Evolutionary conservation across 306 rosid species (phyloP).

Genomic region (Prunus salicina): DNA sequence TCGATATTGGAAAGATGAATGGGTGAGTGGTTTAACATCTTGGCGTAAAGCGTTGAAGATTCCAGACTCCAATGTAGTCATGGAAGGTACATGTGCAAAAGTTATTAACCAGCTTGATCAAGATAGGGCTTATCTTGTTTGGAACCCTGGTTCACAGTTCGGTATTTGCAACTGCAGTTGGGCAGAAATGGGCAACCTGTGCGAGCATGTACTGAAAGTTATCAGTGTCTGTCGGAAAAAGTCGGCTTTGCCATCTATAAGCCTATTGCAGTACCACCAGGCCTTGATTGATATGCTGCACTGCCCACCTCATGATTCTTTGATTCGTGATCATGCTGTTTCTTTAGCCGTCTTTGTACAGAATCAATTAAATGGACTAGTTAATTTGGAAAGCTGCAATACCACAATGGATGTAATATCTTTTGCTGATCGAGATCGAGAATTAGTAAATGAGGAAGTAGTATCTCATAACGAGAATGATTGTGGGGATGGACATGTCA

Average conservation of each 20-base stretch:
- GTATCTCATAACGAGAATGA: constrained; percentile 24
- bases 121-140: constrained; percentile 52
- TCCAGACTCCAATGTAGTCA: constrained; percentile 54
- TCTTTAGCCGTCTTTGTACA: constrained; percentile 72
- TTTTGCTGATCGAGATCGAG: constrained; percentile 13
- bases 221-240: constrained; percentile 39
- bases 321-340: constrained; percentile 75
- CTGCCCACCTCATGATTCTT: constrained; percentile 82
- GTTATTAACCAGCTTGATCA: constrained; percentile 52
- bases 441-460: constrained; percentile 14
- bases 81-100: constrained; percentile 62
- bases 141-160: constrained; percentile 73
- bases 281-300: constrained; percentile 54
- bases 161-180: constrained; percentile 72
- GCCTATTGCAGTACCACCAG: constrained; percentile 64
- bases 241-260: constrained; percentile 50
- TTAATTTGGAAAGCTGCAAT: constrained; percentile 36
- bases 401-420: constrained; percentile 27
- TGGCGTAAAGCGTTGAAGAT: constrained; percentile 80
- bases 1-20: constrained; percentile 81
- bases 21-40: constrained; percentile 84
- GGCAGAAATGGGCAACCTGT: constrained; percentile 79
- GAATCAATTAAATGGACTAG: constrained; percentile 48
- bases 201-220: constrained; percentile 80
- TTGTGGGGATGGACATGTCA: constrained; percentile 24